Evolutionary conservation across 495 filamentous ascomycete genomes (phyloP).

Genomic region (Saxophila tyrrhenica): DNA sequence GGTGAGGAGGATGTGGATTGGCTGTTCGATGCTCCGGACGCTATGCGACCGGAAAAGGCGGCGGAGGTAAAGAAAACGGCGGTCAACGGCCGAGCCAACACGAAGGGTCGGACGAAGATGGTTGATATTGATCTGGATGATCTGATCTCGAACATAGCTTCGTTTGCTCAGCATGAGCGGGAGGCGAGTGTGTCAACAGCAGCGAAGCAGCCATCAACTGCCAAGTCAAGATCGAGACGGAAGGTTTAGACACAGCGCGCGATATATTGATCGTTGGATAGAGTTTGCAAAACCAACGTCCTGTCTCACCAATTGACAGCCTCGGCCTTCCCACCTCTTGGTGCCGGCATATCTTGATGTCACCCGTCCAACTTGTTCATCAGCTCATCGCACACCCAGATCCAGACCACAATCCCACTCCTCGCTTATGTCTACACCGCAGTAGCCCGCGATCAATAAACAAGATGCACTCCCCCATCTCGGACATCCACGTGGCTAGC

Average conservation of each 20-base stretch:
- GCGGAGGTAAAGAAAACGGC: not conserved
- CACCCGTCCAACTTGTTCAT: too few species aligned
- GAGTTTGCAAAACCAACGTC: too few species aligned
- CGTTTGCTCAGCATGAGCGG: not conserved
- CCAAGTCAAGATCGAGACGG: not conserved
- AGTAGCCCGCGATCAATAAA: too few species aligned
- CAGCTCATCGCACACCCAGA: too few species aligned
- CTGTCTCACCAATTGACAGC: not conserved
- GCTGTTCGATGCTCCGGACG: constrained; percentile 2
- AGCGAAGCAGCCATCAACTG: too few species aligned
- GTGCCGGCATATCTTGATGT: too few species aligned
- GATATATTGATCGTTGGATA: not conserved
- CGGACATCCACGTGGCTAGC: too few species aligned
- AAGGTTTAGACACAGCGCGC: not conserved
- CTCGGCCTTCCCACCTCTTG: too few species aligned
- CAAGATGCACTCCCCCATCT: too few species aligned
- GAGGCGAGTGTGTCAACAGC: not conserved
- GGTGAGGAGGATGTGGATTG: constrained; percentile 9
- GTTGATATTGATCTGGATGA: constrained; percentile 17
- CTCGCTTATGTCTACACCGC: too few species aligned
- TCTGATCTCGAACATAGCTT: constrained; percentile 13
- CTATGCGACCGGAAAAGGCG: not conserved
- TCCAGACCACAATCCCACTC: too few species aligned
- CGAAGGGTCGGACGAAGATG: not conserved
- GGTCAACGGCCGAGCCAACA: not conserved